phyloP scores from a whole-genome alignment of 2,329 filamentous ascomycete genomes.

The Nannizziopsis arthrosporioides region DNA sequence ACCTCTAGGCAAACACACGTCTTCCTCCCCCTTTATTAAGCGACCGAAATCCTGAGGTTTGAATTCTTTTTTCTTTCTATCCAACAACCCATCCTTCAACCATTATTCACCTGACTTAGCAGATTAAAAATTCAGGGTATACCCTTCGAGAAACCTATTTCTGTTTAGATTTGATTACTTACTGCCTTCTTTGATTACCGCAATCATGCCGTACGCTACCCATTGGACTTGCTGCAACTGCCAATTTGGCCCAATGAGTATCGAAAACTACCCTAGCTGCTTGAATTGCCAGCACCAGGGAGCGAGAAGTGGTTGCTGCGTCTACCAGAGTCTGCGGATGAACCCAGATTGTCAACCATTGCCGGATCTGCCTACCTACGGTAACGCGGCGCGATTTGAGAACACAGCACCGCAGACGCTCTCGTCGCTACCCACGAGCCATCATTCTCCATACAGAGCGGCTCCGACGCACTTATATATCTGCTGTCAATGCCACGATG shows the following conservation, averaged over 20 bases:
- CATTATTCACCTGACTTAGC: no score
- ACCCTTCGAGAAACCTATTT: not conserved
- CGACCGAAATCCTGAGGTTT: not conserved
- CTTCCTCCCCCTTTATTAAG: not conserved
- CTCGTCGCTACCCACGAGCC: not conserved
- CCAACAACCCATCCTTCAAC: not conserved
- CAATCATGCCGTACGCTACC: slow-evolving; percentile 17
- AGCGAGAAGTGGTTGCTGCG: slow-evolving; percentile 16
- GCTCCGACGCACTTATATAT: slow-evolving; percentile 24
- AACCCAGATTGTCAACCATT: not conserved
- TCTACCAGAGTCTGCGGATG: slow-evolving; percentile 15
- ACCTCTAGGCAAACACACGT: slow-evolving; percentile 7
- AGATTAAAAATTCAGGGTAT: no score
- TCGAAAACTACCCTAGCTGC: slow-evolving; percentile 20
- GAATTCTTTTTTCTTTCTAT: not conserved
- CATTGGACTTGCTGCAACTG: slow-evolving; percentile 29
- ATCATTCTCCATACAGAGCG: not conserved
- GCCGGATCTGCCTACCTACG: not conserved
- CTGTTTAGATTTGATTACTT: not conserved
- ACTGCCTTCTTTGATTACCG: not conserved
- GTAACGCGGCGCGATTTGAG: not conserved
- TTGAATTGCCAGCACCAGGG: slow-evolving; percentile 19
- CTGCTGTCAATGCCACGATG: slow-evolving; percentile 31
- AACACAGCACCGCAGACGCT: not conserved
- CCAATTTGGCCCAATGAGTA: slow-evolving; percentile 24